phyloP scores from a whole-genome alignment of 2,329 filamentous ascomycete species.

The Ceratocystis cacaofunesta region DNA sequence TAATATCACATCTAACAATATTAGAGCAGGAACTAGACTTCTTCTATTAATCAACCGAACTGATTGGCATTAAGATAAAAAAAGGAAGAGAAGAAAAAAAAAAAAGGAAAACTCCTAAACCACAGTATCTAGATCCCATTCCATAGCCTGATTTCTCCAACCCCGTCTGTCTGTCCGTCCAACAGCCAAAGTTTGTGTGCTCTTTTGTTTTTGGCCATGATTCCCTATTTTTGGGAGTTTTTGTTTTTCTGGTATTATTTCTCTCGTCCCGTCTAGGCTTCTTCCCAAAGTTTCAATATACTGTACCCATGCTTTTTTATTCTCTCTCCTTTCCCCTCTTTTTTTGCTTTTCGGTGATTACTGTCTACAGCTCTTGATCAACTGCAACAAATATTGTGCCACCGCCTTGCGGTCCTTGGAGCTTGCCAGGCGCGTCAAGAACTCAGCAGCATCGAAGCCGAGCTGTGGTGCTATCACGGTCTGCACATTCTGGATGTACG shows the following conservation, averaged over 20 bases:
- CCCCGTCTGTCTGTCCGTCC: not conserved
- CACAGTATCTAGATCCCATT: slow-evolving; percentile 7
- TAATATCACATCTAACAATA: no score
- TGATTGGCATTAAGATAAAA: not conserved
- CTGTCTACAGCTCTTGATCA: slow-evolving; percentile 34
- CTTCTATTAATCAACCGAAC: not conserved
- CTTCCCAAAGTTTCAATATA: slow-evolving; percentile 4
- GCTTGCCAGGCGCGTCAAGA: slow-evolving; percentile 43
- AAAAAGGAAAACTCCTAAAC: slow-evolving; percentile 7
- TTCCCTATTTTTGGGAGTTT: not conserved
- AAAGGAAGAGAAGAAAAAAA: not conserved
- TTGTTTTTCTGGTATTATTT: not conserved
- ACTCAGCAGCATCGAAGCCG: slow-evolving; percentile 47
- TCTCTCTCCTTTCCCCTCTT: not conserved
- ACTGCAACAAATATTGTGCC: slow-evolving; percentile 46
- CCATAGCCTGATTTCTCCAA: not conserved
- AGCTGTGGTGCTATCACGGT: slow-evolving; percentile 48
- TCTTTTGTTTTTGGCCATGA: not conserved
- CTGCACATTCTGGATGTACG: slow-evolving; percentile 58
- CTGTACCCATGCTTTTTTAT: not conserved
- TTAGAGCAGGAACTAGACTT: not conserved
- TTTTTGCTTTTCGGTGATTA: slow-evolving; percentile 16
- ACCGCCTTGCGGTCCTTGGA: slow-evolving; percentile 46
- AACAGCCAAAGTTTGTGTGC: not conserved
- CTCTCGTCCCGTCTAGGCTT: no score